Evolutionary conservation across 345 rosid genomes (phyloP).

Genomic region (Corymbia maculata): DNA sequence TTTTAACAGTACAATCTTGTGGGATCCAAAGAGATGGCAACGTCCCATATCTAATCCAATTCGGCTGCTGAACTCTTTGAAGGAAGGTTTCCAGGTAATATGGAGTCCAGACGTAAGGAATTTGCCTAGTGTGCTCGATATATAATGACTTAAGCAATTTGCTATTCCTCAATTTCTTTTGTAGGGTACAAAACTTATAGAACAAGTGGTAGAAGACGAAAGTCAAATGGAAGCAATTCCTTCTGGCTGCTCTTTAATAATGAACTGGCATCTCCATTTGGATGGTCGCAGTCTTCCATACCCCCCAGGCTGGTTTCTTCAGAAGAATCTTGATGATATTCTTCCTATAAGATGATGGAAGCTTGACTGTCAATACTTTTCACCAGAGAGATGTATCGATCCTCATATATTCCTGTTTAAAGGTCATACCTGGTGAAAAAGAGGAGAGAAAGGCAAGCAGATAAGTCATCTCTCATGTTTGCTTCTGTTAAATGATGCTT

Average conservation of each 20-base stretch:
- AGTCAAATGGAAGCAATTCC: constrained; percentile 80
- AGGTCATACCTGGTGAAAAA: not conserved
- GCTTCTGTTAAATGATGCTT: not conserved
- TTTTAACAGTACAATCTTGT: constrained; percentile 84
- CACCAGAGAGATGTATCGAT: not conserved
- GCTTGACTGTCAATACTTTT: not conserved
- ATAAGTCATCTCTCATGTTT: not conserved
- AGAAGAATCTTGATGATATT: constrained; percentile 51
- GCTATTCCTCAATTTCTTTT: not conserved
- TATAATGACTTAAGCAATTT: not conserved
- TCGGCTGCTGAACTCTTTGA: constrained; percentile 66
- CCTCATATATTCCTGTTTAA: not conserved
- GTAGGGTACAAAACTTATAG: constrained; percentile 84
- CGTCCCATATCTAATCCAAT: constrained; percentile 39
- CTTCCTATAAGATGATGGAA: constrained; percentile 27
- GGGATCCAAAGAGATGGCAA: constrained; percentile 86
- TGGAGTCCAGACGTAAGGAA: not conserved
- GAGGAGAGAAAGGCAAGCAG: not conserved
- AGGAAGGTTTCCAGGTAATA: constrained; percentile 88
- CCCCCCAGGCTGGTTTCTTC: constrained; percentile 70
- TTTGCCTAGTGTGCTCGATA: not conserved
- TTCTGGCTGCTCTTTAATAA: constrained; percentile 51
- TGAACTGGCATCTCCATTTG: constrained; percentile 92
- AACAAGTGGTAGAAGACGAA: constrained; percentile 83
- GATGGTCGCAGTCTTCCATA: constrained; percentile 37